Evolutionary conservation across 495 filamentous ascomycete species (phyloP).

Genomic region (Neurospora hispaniola): DNA sequence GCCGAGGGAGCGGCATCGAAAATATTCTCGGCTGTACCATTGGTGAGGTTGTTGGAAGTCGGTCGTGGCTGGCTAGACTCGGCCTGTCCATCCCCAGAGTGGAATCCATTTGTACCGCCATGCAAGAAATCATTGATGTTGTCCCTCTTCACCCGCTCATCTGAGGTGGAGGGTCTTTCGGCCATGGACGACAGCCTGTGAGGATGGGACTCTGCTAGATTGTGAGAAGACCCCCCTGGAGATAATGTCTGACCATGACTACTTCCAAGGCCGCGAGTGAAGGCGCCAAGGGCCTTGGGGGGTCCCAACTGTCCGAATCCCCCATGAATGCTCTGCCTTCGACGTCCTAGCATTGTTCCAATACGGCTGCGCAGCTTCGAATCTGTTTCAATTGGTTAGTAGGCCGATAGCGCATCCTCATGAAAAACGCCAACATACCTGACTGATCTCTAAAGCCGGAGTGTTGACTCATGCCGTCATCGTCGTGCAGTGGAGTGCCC

Average conservation of each 20-base stretch:
- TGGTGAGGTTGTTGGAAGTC: conserved; percentile 20
- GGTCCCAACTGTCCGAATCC: conserved; percentile 37
- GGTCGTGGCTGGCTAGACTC: conserved; percentile 16
- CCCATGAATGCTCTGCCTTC: conserved; percentile 48
- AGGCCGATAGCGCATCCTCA: neutral
- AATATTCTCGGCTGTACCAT: conserved; percentile 31
- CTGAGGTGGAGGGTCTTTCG: conserved; percentile 31
- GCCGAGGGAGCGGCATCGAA: conserved; percentile 37
- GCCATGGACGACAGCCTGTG: conserved; percentile 37
- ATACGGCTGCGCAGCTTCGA: conserved; percentile 53
- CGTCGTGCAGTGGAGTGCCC: conserved; percentile 22
- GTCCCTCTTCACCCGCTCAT: conserved; percentile 9
- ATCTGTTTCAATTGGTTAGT: conserved; percentile 17
- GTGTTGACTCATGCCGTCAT: conserved; percentile 54
- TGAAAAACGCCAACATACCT: conserved; percentile 22
- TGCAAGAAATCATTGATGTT: conserved; percentile 14
- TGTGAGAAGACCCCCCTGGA: conserved; percentile 43
- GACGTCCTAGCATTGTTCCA: conserved; percentile 68
- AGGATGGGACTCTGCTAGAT: conserved; percentile 41
- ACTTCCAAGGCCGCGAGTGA: conserved; percentile 41
- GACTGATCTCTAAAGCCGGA: conserved; percentile 43
- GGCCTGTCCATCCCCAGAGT: conserved; percentile 13
- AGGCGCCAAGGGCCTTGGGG: conserved; percentile 37
- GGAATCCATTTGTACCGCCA: conserved; percentile 35
- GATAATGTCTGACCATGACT: conserved; percentile 39